Base-by-base conservation (phyloP, 2,329 filamentous ascomycete species). In the Fusarium sacchari region DNA sequence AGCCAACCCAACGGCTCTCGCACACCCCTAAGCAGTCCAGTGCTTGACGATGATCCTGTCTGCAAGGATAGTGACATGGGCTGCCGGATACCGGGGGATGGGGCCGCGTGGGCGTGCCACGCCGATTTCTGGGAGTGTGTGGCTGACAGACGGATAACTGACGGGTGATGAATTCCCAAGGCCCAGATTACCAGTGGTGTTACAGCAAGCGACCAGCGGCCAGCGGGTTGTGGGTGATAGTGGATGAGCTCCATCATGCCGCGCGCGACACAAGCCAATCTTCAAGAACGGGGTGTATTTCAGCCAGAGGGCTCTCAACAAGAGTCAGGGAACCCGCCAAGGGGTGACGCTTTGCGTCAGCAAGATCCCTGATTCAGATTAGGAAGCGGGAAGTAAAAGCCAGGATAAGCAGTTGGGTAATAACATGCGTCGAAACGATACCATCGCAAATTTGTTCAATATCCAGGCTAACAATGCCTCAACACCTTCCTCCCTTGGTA, bases 321-420 rank as follows among this genome's bases (percentile, higher is more conserved):
- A 74, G 71, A 77, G 74, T 74, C 74, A 77, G 65, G 76, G 72
- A 75, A 64, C 40, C 66, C 44, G 34, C 44, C 66, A 60, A 65
- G 71, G 73, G 64, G 69, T 58, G 66, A 52, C 62, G 53, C 66
- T 60, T 76, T 77, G 70, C 74, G 67, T 76, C 76, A 77, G 70
- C 65, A 63, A 77, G 72, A 77, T 76, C 74, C 75, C 61, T 76
- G 74, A 72, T 73, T 72, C 55, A 76, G 71, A 75, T 71, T 76
- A 70, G 69, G 73, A 58, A 68, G 72, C 74, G 66, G 64, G 71
- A 69, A 67, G 72, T 60, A 61, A 67, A 63, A 49, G 49, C 42
- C 55, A 64, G 72, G 50, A 67, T 72, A 60, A 61, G 39, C 49
- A 65, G 49, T 59, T 46, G 37, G 39, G 39, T 42, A 56, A 49